phyloP scores from a whole-genome alignment of 2,329 filamentous ascomycete genomes.

The Arthrobotrys megalospora region DNA sequence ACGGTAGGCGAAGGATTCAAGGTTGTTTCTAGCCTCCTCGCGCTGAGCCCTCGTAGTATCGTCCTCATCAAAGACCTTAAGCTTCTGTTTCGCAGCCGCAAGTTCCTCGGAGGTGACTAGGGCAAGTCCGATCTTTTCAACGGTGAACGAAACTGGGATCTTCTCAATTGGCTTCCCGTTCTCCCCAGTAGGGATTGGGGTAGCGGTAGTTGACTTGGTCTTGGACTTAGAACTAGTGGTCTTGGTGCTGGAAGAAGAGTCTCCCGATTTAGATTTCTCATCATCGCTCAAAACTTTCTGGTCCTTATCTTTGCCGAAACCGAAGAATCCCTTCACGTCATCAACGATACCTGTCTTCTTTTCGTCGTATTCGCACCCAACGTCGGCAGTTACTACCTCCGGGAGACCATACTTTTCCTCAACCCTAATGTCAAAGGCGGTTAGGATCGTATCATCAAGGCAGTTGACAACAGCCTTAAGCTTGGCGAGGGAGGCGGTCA shows the following conservation, averaged over 20 bases:
- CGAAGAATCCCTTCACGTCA: conserved; percentile 95
- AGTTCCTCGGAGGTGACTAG: conserved; percentile 71
- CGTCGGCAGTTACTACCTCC: conserved; percentile 80
- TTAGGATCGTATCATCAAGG: conserved; percentile 80
- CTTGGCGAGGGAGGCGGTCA: conserved; percentile 84
- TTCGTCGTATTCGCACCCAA: conserved; percentile 86
- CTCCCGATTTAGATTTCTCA: conserved; percentile 67
- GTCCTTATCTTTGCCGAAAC: conserved; percentile 81
- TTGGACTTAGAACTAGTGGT: conserved; percentile 67
- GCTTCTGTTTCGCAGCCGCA: conserved; percentile 75
- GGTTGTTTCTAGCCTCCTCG: conserved; percentile 89
- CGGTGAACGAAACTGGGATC: conserved; percentile 71
- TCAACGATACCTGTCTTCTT: conserved; percentile 81
- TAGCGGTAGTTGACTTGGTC: conserved; percentile 64
- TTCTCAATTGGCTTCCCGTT: conserved; percentile 74
- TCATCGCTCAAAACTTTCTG: conserved; percentile 74
- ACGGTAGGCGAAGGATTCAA: conserved; percentile 95
- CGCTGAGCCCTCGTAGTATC: conserved; percentile 82
- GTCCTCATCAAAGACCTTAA: conserved; percentile 87
- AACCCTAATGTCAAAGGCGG: conserved; percentile 83
- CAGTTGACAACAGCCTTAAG: conserved; percentile 86
- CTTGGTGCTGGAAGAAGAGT: conserved; percentile 71
- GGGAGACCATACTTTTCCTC: conserved; percentile 82
- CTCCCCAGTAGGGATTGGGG: conserved; percentile 66
- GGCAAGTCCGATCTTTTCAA: conserved; percentile 72